phyloP scores from a whole-genome alignment of 176 grass and related monocot genomes.

The Triticum urartu region DNA sequence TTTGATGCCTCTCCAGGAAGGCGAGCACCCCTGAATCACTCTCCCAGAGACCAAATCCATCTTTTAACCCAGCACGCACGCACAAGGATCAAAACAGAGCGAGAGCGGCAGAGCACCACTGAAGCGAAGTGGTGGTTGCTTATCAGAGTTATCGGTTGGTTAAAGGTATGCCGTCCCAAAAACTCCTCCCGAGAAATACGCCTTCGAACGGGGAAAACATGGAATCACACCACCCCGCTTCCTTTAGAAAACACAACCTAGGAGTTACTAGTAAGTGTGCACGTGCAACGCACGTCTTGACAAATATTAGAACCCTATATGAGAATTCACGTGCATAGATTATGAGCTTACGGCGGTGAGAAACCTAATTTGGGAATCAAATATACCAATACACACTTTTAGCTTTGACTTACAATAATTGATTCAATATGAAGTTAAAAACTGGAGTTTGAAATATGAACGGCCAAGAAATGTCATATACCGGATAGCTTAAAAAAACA shows the following conservation, averaged over 20 bases:
- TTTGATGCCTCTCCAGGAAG: not conserved
- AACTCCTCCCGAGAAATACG: fast-evolving
- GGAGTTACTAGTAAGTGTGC: no score
- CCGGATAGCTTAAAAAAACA: no score
- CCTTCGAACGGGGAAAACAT: not conserved
- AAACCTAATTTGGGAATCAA: no score
- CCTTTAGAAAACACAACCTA: not conserved
- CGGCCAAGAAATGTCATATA: no score
- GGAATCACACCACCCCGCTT: not conserved
- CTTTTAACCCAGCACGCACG: not conserved
- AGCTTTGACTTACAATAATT: no score
- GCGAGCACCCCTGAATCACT: not conserved
- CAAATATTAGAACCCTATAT: no score
- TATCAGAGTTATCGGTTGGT: constrained; percentile 30
- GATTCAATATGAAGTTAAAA: no score
- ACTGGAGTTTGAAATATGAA: no score
- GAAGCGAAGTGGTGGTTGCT: not conserved
- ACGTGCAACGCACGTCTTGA: no score
- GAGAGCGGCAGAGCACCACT: not conserved
- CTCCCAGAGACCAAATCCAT: constrained; percentile 44
- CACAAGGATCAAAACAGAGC: not conserved
- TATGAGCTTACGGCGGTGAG: no score
- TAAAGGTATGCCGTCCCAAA: not conserved
- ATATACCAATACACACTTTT: no score
- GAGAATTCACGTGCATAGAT: no score